phyloP scores from a whole-genome alignment of 78 protist species.

The Capsaspora owczarzaki region DNA sequence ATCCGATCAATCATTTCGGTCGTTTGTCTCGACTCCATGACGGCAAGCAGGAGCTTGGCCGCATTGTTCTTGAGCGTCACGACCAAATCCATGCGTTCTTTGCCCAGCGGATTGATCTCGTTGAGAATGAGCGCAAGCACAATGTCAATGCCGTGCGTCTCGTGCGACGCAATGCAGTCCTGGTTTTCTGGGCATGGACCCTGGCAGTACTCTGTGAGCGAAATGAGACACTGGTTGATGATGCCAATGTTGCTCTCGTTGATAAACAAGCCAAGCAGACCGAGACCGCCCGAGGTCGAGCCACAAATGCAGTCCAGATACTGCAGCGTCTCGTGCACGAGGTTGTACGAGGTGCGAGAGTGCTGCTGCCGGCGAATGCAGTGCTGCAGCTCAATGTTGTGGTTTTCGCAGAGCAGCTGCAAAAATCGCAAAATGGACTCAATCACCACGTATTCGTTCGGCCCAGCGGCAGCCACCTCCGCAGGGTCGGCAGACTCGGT shows the following conservation, averaged over 20 bases:
- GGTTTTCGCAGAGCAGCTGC: conserved; percentile 45
- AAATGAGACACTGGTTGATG: conserved; percentile 21
- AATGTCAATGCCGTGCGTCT: conserved; percentile 16
- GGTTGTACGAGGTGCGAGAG: conserved; percentile 3
- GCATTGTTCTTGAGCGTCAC: conserved; percentile 2
- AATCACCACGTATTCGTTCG: too few species aligned
- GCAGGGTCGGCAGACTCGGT: too few species aligned
- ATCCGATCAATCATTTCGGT: not conserved
- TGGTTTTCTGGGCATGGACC: conserved; percentile 60
- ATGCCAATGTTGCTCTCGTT: not conserved
- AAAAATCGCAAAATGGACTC: conserved; percentile 21
- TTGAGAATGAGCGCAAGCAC: not conserved
- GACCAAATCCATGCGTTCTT: conserved; percentile 11
- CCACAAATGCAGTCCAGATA: conserved; percentile 21
- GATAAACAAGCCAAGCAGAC: not conserved
- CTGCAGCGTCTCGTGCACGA: conserved; percentile 12
- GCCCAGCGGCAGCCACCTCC: too few species aligned
- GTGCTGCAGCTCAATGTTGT: conserved; percentile 23
- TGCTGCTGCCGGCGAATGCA: not conserved
- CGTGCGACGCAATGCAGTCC: conserved; percentile 8
- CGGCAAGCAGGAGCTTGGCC: conserved; percentile 5
- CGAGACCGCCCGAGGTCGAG: not conserved
- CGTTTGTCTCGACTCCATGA: conserved; percentile 18
- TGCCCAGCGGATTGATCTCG: conserved; percentile 7
- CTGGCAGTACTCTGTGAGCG: conserved; percentile 62